phyloP scores from a whole-genome alignment of 495 filamentous ascomycete genomes.

The Talaromyces ruber region DNA sequence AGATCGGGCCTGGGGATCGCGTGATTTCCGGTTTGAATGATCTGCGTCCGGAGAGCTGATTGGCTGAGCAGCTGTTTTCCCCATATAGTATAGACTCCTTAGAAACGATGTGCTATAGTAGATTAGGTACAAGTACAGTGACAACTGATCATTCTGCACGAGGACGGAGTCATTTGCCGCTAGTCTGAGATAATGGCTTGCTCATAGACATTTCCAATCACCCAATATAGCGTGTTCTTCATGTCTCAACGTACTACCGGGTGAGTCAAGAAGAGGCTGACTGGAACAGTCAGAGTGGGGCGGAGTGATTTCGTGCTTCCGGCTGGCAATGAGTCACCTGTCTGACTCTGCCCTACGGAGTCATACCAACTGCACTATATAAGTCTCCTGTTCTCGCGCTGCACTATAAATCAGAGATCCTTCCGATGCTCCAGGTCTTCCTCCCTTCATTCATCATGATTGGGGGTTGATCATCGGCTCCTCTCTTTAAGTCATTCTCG shows the following conservation, averaged over 20 bases:
- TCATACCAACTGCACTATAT: neutral
- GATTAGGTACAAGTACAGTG: neutral
- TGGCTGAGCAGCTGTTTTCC: neutral
- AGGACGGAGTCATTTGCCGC: neutral
- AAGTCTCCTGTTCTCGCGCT: neutral
- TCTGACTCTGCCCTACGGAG: neutral
- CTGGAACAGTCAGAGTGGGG: neutral
- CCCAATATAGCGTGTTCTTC: neutral
- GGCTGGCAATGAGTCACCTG: neutral
- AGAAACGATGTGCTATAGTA: neutral
- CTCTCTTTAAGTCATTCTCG: neutral
- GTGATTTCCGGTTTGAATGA: neutral
- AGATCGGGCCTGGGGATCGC: neutral
- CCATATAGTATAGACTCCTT: neutral
- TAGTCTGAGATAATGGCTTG: neutral
- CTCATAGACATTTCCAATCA: neutral
- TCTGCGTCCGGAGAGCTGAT: neutral
- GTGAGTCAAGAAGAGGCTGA: neutral
- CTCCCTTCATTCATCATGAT: conserved; percentile 1
- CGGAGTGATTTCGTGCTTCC: neutral
- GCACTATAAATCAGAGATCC: neutral
- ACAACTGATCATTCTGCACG: neutral
- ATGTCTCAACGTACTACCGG: no score
- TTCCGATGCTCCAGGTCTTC: neutral
- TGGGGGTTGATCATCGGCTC: neutral